phyloP scores from a whole-genome alignment of 768 basidiomycete genomes.

The Rhizopogon vesiculosus region DNA sequence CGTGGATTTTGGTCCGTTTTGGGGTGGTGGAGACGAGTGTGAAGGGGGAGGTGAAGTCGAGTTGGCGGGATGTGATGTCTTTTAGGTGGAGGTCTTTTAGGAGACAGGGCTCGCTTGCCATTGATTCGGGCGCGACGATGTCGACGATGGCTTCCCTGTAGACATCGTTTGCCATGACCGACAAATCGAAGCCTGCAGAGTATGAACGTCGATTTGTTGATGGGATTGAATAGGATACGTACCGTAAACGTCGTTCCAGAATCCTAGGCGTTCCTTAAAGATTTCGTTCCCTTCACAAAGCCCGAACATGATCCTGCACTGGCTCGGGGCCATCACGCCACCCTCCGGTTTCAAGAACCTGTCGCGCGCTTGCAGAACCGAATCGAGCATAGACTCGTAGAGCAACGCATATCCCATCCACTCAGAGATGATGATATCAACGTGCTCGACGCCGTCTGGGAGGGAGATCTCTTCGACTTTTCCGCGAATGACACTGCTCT shows the following conservation, averaged over 20 bases:
- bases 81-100: constrained; percentile 78
- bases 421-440: constrained; percentile 94
- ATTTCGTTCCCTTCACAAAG: constrained; percentile 75
- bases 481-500: constrained; percentile 68
- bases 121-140: constrained; percentile 58
- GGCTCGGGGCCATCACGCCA: constrained; percentile 89
- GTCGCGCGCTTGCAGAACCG: constrained; percentile 85
- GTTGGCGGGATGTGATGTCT: constrained; percentile 59
- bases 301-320: constrained; percentile 80
- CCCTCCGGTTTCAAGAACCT: constrained; percentile 65
- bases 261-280: constrained; percentile 76
- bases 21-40: constrained; percentile 57
- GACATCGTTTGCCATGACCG: constrained; percentile 69
- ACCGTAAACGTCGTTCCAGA: constrained; percentile 94
- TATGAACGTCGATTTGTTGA: not conserved
- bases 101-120: constrained; percentile 57
- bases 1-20: constrained; percentile 61
- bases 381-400: constrained; percentile 98
- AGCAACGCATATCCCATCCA: constrained; percentile 96
- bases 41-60: constrained; percentile 80
- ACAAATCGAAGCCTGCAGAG: constrained; percentile 76
- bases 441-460: constrained; percentile 66
- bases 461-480: constrained; percentile 87
- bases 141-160: constrained; percentile 85
- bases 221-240: constrained; percentile 10